Base-by-base conservation (phyloP, 2,329 filamentous ascomycete species). In the Fusarium secorum region DNA sequence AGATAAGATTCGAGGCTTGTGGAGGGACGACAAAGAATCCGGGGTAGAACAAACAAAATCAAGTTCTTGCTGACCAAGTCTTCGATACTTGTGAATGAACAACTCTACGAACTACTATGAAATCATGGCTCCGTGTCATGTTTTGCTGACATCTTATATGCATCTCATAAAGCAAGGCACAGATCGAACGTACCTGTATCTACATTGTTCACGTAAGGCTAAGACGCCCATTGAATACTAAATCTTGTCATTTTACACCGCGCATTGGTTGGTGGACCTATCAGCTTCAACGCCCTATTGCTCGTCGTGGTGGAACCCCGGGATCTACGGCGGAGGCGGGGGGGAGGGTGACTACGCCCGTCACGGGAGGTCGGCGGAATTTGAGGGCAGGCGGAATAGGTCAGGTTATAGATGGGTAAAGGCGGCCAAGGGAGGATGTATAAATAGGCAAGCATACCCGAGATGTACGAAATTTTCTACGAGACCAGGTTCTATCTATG, bases 201-300 rank as follows among this genome's bases (percentile, higher is more conserved):
- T 64, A 42, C 28, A 55, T 36, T 39, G 17, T 45, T 44, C 41
- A 36, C 30, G 10, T 26, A 59, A 61, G 42, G 63, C 64, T 67
- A 67, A 56, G 63, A 67, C 64, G 64, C 64, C 64, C 64, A 67
- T 64, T 63, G 48, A 41, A 57, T 55, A 45, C 68, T 48, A 60
- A 56, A 69, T 70, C 65, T 66, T 72, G 69, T 72, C 69, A 66
- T 72, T 69, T 69, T 70, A 54, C 48, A 71, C 39, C 60, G 71
- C 42, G 68, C 33, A 66, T 56, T 55, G 68, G 49, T 57, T 53
- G 15, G 42, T 26, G 46, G 55, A 30, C 69, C 69, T 71, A 71
- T 71, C 69, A 71, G 69, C 48, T 55, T 69, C 68, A 72, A 39
- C 69, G 69, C 69, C 69, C 69, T 71, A 71, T 71, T 71, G 69